Evolutionary conservation across 2,329 filamentous ascomycete species (phyloP), one percentile per base, ranked within the genome.

Genomic region (Colletotrichum lindemuthianum): DNA sequence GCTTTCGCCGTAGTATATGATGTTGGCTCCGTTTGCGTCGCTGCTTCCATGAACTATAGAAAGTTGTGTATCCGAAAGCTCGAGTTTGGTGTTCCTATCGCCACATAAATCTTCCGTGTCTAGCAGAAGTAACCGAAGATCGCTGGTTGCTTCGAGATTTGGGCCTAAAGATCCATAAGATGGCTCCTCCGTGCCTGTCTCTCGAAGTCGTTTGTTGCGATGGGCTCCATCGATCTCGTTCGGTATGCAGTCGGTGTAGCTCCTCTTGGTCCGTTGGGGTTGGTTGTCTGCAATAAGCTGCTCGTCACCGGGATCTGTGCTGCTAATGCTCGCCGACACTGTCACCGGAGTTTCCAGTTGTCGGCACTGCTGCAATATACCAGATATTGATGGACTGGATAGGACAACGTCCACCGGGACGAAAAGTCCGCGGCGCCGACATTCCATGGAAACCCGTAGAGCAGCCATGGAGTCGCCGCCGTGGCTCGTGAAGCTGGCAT

Each of bases 41-140:
- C 63, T 59, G 32, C 65, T 67, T 12, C 70, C 68, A 37, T 69
- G 68, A 16, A 73, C 65, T n/a, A 73, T 65, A 12, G 67, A 69
- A 2, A 72, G 59, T 55, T 72, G 71, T 58, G 70, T 70, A 39
- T 72, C 69, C 11, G 68, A 53, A 13, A 53, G 37, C 15, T 53
- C 50, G 50, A 13, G 39, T n/a, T 32, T 16, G 1, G 13, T 5
- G 15, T 32, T 11, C 3, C 36, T 34, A 12, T 8, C 7, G 13
- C 37, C 24, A n/a, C 12, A 9, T 12, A 32, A 9, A 32, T 47
- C 44, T 2, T 47, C 16, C 6, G n/a, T 32, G 16, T 32, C 16
- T 6, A 32, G 4, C 8, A n/a, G 15, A 47, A 47, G n/a, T 2
- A 16, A 16, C 3, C 16, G 44, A 11, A 47, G 44, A 10, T 24